Conservation (phyloP, 2,329 filamentous ascomycete genomes). For the Fusarium veterinarium region DNA sequence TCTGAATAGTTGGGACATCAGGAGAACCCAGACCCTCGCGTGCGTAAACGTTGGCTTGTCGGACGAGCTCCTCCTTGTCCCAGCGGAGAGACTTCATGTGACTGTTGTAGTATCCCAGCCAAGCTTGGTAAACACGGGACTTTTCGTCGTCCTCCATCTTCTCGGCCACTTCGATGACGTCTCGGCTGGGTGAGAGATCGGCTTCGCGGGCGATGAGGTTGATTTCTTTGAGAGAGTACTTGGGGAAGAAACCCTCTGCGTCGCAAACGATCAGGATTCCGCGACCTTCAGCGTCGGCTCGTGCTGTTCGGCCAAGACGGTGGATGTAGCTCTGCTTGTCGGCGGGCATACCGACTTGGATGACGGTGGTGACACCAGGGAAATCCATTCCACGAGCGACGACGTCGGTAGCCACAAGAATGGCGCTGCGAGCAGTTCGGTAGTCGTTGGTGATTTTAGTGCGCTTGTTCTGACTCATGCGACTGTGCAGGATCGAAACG, state of each 20-base stretch:
- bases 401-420: constrained; percentile 77
- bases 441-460: constrained; percentile 71
- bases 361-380: constrained; percentile 74
- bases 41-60: constrained; percentile 63
- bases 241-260: constrained; percentile 62
- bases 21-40: constrained; percentile 58
- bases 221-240: constrained; percentile 64
- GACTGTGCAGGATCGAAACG: constrained; percentile 61
- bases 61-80: constrained; percentile 59
- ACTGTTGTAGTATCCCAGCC: constrained; percentile 67
- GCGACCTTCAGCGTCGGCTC: constrained; percentile 71
- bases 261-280: constrained; percentile 69
- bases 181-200: constrained; percentile 56
- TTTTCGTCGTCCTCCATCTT: constrained; percentile 58
- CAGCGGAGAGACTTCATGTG: constrained; percentile 58
- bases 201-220: constrained; percentile 59
- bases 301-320: constrained; percentile 73
- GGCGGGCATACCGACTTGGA: constrained; percentile 70
- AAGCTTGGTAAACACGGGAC: constrained; percentile 65
- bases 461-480: constrained; percentile 62
- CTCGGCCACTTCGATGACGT: constrained; percentile 54
- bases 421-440: constrained; percentile 62
- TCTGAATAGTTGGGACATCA: constrained; percentile 60
- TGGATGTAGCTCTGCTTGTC: constrained; percentile 75
- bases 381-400: constrained; percentile 80